These are phyloP conservation scores for Strobilomyces echinocephalus DNA, from an alignment of 768 basidiomycete genomes.

Conservation along the genomic window DNA sequence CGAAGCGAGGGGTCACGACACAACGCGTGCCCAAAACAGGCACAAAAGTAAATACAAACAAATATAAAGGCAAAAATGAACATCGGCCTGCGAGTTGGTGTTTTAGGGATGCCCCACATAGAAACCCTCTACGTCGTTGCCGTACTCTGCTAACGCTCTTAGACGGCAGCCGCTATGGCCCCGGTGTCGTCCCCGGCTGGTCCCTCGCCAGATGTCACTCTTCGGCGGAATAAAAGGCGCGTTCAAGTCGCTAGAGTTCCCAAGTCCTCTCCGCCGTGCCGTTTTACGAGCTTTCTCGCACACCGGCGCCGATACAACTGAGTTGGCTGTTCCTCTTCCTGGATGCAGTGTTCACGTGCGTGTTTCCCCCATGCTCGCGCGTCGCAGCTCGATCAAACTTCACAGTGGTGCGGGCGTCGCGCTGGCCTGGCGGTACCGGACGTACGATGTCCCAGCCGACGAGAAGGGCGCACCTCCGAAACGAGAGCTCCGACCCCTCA, in stretches of 20 bases:
- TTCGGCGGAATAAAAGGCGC: background rate
- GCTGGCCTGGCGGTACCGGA: constrained; percentile 28
- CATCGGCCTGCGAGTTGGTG: no score
- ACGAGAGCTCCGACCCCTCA: constrained; percentile 27
- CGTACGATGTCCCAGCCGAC: constrained; percentile 14
- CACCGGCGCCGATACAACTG: constrained; percentile 19
- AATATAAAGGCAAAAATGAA: no score
- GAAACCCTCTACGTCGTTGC: no score
- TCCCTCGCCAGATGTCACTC: constrained; percentile 13
- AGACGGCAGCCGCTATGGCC: background rate
- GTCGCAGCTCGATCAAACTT: background rate
- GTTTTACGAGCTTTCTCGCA: constrained; percentile 23
- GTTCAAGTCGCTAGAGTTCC: constrained; percentile 16
- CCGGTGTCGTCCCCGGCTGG: background rate
- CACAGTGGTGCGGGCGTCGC: constrained; percentile 26
- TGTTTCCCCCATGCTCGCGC: background rate
- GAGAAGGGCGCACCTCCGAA: constrained; percentile 11
- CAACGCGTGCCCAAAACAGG: no score
- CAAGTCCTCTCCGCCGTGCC: constrained; percentile 16
- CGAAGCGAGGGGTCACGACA: no score
- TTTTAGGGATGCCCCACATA: no score
- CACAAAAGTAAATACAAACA: no score
- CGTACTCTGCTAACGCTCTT: background rate
- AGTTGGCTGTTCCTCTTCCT: constrained; percentile 27
- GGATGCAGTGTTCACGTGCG: constrained; percentile 30